These are phyloP conservation scores for Cercospora nicotianae DNA, from an alignment of 2,329 filamentous ascomycete species.

Conservation along the genomic window DNA sequence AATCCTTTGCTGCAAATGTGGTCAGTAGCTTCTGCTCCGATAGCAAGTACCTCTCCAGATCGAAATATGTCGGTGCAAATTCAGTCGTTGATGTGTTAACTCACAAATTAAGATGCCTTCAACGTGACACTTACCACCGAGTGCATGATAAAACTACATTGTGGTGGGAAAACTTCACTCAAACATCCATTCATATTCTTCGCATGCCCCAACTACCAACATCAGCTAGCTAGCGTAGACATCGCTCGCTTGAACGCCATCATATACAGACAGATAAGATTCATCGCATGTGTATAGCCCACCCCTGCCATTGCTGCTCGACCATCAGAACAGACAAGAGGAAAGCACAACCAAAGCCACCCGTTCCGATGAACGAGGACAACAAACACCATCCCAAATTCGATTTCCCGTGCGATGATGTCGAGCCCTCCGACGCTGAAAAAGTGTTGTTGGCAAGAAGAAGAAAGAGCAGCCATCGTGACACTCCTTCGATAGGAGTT, in stretches of 20 bases:
- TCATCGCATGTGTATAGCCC: neutral
- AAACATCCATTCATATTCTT: neutral
- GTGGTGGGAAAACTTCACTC: neutral
- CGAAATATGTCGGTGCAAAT: no score
- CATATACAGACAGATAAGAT: neutral
- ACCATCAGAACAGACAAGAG: neutral
- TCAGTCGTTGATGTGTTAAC: no score
- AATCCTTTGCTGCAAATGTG: no score
- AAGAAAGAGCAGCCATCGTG: neutral
- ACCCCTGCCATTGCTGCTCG: neutral
- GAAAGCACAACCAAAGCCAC: neutral
- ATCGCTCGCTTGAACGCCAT: constrained; percentile 2
- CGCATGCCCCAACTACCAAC: neutral
- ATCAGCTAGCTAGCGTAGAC: neutral
- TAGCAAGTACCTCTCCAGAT: no score
- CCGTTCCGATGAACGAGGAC: neutral
- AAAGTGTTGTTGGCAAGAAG: neutral
- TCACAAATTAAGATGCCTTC: no score
- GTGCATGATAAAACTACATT: no score
- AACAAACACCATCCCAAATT: neutral
- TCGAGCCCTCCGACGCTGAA: neutral
- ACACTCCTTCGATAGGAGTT: neutral
- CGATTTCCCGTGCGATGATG: neutral
- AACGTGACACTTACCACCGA: no score
- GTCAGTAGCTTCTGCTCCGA: no score